These are phyloP conservation scores for Danielia reshetovae DNA, from an alignment of 805 yeast genomes.

Conservation along the genomic window DNA sequence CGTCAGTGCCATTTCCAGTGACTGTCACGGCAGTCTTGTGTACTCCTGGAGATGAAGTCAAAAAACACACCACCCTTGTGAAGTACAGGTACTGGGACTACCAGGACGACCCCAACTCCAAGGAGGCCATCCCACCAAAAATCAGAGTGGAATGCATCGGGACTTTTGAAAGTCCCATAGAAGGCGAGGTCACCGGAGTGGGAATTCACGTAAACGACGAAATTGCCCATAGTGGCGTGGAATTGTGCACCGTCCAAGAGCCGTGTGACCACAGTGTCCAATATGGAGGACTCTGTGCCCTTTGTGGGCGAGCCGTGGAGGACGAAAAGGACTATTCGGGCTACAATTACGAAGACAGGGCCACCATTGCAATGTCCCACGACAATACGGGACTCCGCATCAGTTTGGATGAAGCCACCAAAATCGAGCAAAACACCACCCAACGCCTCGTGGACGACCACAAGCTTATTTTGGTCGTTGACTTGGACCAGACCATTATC, in stretches of 20 bases:
- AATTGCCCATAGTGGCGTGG: slow-evolving; percentile 43
- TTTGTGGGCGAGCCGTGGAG: slow-evolving; percentile 79
- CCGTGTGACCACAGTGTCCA: slow-evolving; percentile 92
- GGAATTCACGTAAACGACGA: slow-evolving; percentile 56
- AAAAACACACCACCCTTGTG: slow-evolving; percentile 52
- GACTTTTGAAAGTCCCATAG: slow-evolving; percentile 78
- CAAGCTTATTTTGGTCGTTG: slow-evolving; percentile 87
- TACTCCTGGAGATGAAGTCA: slow-evolving; percentile 42
- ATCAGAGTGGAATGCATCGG: slow-evolving; percentile 66
- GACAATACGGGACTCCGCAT: slow-evolving; percentile 81
- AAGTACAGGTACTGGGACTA: slow-evolving; percentile 66
- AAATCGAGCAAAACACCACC: slow-evolving; percentile 68
- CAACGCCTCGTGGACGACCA: slow-evolving; percentile 54
- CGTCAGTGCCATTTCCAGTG: slow-evolving; percentile 64
- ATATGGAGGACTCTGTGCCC: slow-evolving; percentile 90
- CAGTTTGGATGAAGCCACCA: slow-evolving; percentile 80
- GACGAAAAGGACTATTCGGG: slow-evolving; percentile 72
- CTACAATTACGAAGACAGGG: slow-evolving; percentile 62
- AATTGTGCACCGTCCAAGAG: slow-evolving; percentile 60
- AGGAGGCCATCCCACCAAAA: slow-evolving; percentile 39
- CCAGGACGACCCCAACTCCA: slow-evolving; percentile 49
- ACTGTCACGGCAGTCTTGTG: slow-evolving; percentile 51
- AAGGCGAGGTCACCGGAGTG: slow-evolving; percentile 58
- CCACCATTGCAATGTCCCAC: slow-evolving; percentile 86
- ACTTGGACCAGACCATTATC: slow-evolving; percentile 93